These are phyloP conservation scores for Talaromyces ruber DNA, from an alignment of 495 filamentous ascomycete genomes.

Conservation along the genomic window DNA sequence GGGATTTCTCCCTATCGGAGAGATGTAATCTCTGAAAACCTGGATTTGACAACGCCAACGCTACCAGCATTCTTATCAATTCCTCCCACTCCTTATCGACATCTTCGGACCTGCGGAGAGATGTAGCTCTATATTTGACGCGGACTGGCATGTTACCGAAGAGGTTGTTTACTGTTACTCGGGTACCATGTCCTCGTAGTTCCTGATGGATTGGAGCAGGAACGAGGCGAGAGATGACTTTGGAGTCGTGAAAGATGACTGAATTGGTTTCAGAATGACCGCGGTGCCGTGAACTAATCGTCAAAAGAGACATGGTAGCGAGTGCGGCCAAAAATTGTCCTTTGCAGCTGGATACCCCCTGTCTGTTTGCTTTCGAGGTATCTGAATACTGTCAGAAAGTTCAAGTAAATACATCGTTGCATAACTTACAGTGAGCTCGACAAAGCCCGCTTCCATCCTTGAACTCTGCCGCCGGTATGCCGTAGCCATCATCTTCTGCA, in stretches of 20 bases:
- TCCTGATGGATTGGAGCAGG: constrained; percentile 57
- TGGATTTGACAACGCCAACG: constrained; percentile 54
- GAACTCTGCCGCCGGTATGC: constrained; percentile 70
- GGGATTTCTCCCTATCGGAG: constrained; percentile 21
- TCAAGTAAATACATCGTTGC: background rate
- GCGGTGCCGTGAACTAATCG: constrained; percentile 68
- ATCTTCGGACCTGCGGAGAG: constrained; percentile 39
- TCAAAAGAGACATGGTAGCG: constrained; percentile 66
- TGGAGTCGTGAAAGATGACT: constrained; percentile 62
- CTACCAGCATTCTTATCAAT: constrained; percentile 49
- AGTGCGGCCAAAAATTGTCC: constrained; percentile 76
- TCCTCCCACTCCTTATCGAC: constrained; percentile 63
- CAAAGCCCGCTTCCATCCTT: constrained; percentile 60
- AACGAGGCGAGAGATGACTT: constrained; percentile 54
- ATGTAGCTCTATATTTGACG: constrained; percentile 66
- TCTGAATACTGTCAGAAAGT: constrained; percentile 37
- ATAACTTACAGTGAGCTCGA: constrained; percentile 58
- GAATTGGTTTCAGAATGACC: constrained; percentile 57
- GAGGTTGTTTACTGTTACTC: constrained; percentile 71
- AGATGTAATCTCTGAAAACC: constrained; percentile 24
- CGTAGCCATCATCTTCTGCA: constrained; percentile 81
- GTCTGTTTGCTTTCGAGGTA: constrained; percentile 62
- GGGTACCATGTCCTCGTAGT: constrained; percentile 60
- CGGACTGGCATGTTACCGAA: constrained; percentile 96
- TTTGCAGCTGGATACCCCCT: constrained; percentile 53